A percentile compares a stretch with the other conserved stretches of the same genome.
Evolutionary conservation across 495 filamentous ascomycete genomes (phyloP).

Genomic region (Talaromyces stipitatus): DNA sequence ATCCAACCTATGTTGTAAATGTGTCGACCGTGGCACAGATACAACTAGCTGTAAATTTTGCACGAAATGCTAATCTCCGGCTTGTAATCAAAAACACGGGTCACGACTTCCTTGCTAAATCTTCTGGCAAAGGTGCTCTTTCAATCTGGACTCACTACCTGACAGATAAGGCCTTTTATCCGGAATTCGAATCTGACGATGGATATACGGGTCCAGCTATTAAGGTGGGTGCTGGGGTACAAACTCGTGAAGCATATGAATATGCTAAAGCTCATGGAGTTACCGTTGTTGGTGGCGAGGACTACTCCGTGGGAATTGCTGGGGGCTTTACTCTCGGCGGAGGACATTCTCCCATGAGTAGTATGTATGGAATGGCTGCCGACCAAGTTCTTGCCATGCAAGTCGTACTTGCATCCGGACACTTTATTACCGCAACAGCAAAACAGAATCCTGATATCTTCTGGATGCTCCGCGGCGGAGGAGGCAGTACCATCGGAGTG

Average conservation of each 20-base stretch:
- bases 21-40: too few relatives aligned
- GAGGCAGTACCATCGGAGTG: conserved; percentile 19
- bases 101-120: too few relatives aligned
- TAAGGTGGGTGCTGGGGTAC: conserved; percentile 18
- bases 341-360: conserved; percentile 37
- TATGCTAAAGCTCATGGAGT: conserved; percentile 9
- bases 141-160: too few relatives aligned
- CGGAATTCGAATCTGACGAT: too few relatives aligned
- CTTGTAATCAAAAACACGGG: too few relatives aligned
- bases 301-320: conserved; percentile 17
- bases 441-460: conserved; percentile 49
- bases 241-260: conserved; percentile 13
- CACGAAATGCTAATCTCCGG: too few relatives aligned
- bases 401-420: conserved; percentile 18
- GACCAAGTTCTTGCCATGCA: conserved; percentile 38
- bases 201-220: too few relatives aligned
- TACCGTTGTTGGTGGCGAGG: conserved; percentile 17
- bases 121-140: too few relatives aligned
- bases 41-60: too few relatives aligned
- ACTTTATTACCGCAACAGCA: conserved; percentile 30
- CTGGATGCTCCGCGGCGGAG: conserved; percentile 31
- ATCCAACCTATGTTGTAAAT: too few relatives aligned
- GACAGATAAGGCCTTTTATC: too few relatives aligned
- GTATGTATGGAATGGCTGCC: conserved; percentile 39
- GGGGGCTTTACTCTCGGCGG: conserved; percentile 47